Conservation (phyloP, 805 yeast species). For the Cyberlindnera misumaiensis region DNA sequence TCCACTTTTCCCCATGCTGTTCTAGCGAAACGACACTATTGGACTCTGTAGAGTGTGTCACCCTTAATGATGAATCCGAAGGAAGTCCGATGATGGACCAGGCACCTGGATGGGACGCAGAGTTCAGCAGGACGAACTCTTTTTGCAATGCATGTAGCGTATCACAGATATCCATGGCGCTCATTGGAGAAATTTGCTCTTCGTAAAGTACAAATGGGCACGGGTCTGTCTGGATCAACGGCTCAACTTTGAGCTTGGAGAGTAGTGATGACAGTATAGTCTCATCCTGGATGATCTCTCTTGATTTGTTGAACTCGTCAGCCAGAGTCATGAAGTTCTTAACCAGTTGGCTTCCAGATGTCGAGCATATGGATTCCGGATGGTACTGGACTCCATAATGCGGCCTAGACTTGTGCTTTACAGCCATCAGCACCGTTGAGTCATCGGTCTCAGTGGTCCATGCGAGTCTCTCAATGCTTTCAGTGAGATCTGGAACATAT, state of each 20-base stretch:
- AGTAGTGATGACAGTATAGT: constrained; percentile 5
- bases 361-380: constrained; percentile 90
- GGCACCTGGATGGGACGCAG: constrained; percentile 78
- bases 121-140: constrained; percentile 60
- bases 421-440: constrained; percentile 67
- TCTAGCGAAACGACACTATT: constrained; percentile 5
- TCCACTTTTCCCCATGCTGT: neutral
- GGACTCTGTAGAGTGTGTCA: constrained; percentile 55
- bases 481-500: constrained; percentile 33
- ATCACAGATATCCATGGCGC: constrained; percentile 50
- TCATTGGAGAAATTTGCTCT: neutral
- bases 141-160: constrained; percentile 22
- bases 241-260: constrained; percentile 11
- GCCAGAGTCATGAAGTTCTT: constrained; percentile 43
- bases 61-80: constrained; percentile 31
- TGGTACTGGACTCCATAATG: constrained; percentile 95
- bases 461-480: constrained; percentile 52
- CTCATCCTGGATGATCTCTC: constrained; percentile 15
- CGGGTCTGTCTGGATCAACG: constrained; percentile 6
- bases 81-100: constrained; percentile 87
- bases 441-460: constrained; percentile 35
- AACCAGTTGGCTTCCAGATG: constrained; percentile 52
- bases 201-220: neutral
- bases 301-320: constrained; percentile 16
- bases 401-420: constrained; percentile 50